Evolutionary conservation across 441 rosid genomes (phyloP).

Genomic region (Cnidoscolus chayamansa): DNA sequence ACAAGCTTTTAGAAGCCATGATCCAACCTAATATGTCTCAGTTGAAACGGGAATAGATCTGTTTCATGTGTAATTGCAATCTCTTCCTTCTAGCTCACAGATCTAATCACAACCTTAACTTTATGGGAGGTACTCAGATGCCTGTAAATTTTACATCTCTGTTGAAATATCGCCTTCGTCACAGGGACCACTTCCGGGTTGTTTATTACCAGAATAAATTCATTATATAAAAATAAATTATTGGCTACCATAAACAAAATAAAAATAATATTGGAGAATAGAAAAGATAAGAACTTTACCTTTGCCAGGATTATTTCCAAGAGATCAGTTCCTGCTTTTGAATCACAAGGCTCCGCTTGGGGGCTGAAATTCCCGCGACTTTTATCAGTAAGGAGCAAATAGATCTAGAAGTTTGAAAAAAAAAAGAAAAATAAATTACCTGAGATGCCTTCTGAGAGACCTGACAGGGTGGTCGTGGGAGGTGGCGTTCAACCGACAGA

Average conservation of each 20-base stretch:
- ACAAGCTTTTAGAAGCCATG: not conserved
- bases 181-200: not conserved
- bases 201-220: not conserved
- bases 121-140: not conserved
- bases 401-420: too few species aligned
- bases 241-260: not conserved
- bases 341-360: slow-evolving; percentile 57
- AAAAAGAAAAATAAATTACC: slow-evolving; percentile 32
- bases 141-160: not conserved
- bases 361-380: slow-evolving; percentile 42
- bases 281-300: slow-evolving; percentile 31
- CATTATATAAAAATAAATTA: not conserved
- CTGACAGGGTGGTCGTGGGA: slow-evolving; percentile 48
- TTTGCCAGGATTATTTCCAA: slow-evolving; percentile 69
- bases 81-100: not conserved
- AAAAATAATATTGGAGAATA: too few species aligned
- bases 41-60: too few species aligned
- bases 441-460: slow-evolving; percentile 62
- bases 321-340: slow-evolving; percentile 53
- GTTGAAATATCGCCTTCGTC: not conserved
- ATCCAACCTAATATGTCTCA: too few species aligned
- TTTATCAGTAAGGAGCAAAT: not conserved
- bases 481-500: slow-evolving; percentile 37
- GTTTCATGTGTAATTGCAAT: too few species aligned
- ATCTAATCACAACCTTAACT: not conserved